Percentiles rank a stretch among this genome's conserved stretches.
Conservation (phyloP, 495 filamentous ascomycete genomes). For the Penicillium herquei region DNA sequence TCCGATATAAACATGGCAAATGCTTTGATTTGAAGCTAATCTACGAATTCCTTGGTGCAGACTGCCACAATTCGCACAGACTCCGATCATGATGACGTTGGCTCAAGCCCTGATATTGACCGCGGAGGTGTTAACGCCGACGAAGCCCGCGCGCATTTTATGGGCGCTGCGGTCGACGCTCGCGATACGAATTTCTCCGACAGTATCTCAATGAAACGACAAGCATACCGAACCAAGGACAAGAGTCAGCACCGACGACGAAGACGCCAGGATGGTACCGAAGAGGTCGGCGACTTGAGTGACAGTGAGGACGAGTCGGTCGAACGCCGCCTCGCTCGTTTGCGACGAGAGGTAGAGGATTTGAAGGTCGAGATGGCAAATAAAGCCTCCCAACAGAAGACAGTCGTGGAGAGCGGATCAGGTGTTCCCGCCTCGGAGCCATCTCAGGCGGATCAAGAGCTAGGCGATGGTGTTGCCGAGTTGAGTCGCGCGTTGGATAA, state of each 20-base stretch:
- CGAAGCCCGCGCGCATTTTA: slow-evolving; percentile 75
- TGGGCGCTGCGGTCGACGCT: slow-evolving; percentile 70
- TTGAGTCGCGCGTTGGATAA: slow-evolving; percentile 65
- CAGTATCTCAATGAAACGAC: slow-evolving; percentile 71
- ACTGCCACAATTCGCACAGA: slow-evolving; percentile 63
- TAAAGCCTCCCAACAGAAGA: slow-evolving; percentile 15
- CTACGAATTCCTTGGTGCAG: slow-evolving; percentile 29
- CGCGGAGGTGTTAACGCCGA: slow-evolving; percentile 70
- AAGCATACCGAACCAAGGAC: slow-evolving; percentile 73
- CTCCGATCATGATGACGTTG: slow-evolving; percentile 58
- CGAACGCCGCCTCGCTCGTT: slow-evolving; percentile 71
- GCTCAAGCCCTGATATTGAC: slow-evolving; percentile 63
- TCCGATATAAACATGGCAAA: slow-evolving; percentile 12
- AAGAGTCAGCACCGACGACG: slow-evolving; percentile 52
- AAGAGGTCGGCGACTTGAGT: slow-evolving; percentile 63
- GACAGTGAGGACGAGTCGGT: slow-evolving; percentile 71
- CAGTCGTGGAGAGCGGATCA: slow-evolving; percentile 1
- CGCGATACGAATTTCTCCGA: slow-evolving; percentile 79
- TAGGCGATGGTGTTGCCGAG: slow-evolving; percentile 52
- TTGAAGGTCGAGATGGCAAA: slow-evolving; percentile 62
- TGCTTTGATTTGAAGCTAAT: not conserved
- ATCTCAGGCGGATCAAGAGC: slow-evolving; percentile 22
- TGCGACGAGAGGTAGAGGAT: slow-evolving; percentile 77
- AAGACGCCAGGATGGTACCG: slow-evolving; percentile 49
- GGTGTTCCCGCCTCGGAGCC: not conserved